Conservation (phyloP, 345 rosid species). For the Salix koriyanagi region DNA sequence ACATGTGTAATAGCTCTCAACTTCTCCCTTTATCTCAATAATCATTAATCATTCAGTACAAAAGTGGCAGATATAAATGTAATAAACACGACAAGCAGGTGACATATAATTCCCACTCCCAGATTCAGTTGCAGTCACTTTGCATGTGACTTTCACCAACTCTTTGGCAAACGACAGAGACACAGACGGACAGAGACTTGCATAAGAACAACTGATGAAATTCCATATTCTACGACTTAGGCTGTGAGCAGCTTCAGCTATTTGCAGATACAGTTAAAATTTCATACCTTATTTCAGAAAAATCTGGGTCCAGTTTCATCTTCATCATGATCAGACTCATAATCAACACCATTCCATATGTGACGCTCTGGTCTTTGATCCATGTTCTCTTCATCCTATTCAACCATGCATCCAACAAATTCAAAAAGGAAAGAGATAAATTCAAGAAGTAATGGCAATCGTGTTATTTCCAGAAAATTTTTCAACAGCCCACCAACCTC, state of each 20-base stretch:
- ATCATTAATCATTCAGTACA: background rate
- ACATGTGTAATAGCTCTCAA: background rate
- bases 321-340: slow-evolving; percentile 76
- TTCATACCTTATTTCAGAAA: slow-evolving; percentile 42
- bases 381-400: slow-evolving; percentile 60
- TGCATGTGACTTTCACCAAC: background rate
- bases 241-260: background rate
- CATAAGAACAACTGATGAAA: background rate
- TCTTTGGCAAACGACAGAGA: background rate
- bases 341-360: slow-evolving; percentile 74
- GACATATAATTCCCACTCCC: background rate
- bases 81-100: background rate
- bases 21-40: background rate
- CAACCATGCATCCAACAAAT: slow-evolving; percentile 10
- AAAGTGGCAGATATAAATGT: background rate
- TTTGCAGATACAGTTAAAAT: background rate
- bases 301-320: slow-evolving; percentile 51
- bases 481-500: slow-evolving; percentile 42
- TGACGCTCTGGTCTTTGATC: slow-evolving; percentile 70
- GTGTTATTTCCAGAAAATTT: background rate
- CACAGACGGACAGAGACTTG: background rate
- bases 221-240: background rate
- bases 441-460: background rate
- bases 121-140: background rate
- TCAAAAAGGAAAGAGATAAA: background rate